These are phyloP conservation scores for Aureobasidium zeae DNA, from an alignment of 2,329 filamentous ascomycete genomes.

Conservation along the genomic window DNA sequence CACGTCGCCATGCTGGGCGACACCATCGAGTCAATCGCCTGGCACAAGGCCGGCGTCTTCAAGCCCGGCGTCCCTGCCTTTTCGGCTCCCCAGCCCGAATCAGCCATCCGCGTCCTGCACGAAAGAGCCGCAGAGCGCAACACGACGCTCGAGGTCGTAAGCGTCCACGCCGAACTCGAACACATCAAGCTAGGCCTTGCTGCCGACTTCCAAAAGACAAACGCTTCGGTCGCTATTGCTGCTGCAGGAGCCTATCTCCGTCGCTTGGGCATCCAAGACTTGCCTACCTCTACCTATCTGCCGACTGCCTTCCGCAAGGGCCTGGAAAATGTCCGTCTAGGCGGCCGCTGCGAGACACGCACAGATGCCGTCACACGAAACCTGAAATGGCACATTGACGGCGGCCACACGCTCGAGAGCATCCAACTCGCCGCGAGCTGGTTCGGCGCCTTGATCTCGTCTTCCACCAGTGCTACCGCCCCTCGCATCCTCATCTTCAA, in stretches of 20 bases:
- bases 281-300: constrained; percentile 40
- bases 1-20: constrained; percentile 72
- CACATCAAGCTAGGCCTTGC: constrained; percentile 48
- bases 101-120: constrained; percentile 47
- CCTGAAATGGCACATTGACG: constrained; percentile 72
- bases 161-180: constrained; percentile 40
- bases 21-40: constrained; percentile 73
- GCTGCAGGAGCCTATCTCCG: constrained; percentile 51
- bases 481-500: constrained; percentile 81
- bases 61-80: constrained; percentile 58
- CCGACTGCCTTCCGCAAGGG: constrained; percentile 55
- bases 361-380: constrained; percentile 38
- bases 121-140: constrained; percentile 45
- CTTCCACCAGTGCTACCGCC: constrained; percentile 24
- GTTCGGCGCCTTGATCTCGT: constrained; percentile 49
- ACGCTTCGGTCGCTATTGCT: constrained; percentile 52
- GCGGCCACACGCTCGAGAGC: constrained; percentile 80
- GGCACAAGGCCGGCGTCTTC: constrained; percentile 87
- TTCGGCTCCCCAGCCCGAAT: constrained; percentile 48
- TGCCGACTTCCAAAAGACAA: constrained; percentile 54
- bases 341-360: constrained; percentile 69
- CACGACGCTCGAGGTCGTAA: constrained; percentile 40
- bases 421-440: constrained; percentile 66
- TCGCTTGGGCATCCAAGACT: constrained; percentile 32
- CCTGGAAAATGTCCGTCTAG: constrained; percentile 56